Evolutionary conservation across 139 green algal genomes (phyloP).

Genomic region (Coelastrella sp.): DNA sequence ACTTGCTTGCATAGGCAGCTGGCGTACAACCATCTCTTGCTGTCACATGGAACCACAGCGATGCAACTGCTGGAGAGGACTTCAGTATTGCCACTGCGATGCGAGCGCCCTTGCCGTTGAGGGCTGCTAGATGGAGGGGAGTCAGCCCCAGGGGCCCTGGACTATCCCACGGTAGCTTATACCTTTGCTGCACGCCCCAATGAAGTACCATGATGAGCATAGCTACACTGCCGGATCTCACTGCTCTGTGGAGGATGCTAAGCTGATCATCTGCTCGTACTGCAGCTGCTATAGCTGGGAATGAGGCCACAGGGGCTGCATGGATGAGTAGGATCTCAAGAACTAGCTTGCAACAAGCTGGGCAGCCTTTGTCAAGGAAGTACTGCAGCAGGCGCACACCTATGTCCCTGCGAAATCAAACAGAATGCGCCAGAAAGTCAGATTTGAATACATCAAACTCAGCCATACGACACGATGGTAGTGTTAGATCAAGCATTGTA

Average conservation of each 20-base stretch:
- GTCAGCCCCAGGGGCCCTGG: conserved; percentile 60
- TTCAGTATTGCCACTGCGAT: neutral
- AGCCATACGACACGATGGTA: no score
- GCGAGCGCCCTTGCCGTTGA: neutral
- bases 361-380: conserved; percentile 3
- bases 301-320: conserved; percentile 2
- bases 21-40: neutral
- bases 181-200: conserved; percentile 46
- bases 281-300: neutral
- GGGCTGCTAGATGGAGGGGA: conserved; percentile 65
- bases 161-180: conserved; percentile 48
- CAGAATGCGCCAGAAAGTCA: no score
- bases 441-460: no score
- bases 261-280: neutral
- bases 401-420: neutral
- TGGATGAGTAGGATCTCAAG: neutral
- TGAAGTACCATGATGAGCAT: conserved; percentile 56
- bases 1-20: neutral
- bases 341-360: neutral
- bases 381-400: conserved; percentile 13
- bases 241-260: conserved; percentile 24
- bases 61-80: neutral
- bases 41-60: neutral
- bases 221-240: conserved; percentile 25
- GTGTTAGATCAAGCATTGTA: no score